Percentiles rank a stretch among this genome's conserved stretches.
These are phyloP conservation scores for Schizophyllum commune DNA, from an alignment of 1,284 basidiomycete species.

Conservation along the genomic window DNA sequence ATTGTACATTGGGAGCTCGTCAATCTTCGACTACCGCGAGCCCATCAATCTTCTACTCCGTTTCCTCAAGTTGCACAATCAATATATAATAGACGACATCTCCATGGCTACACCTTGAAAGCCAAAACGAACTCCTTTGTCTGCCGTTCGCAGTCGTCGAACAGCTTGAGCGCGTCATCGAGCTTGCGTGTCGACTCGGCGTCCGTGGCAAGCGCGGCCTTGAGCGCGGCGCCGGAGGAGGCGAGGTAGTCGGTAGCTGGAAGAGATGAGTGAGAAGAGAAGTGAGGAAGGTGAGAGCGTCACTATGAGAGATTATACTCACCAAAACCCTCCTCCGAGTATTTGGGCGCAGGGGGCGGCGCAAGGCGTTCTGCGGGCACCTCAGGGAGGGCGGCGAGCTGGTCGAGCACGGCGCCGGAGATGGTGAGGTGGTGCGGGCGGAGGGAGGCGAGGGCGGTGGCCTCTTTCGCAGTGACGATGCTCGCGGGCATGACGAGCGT, in stretches of 20 bases:
- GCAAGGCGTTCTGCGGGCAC: constrained; percentile 12
- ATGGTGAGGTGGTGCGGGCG: constrained; percentile 39
- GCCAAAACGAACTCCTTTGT: constrained; percentile 23
- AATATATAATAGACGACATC: no score
- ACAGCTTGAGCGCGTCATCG: constrained; percentile 35
- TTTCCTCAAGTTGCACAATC: no score
- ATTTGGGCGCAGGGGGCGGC: not conserved
- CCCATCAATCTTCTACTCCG: no score
- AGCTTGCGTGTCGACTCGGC: constrained; percentile 34
- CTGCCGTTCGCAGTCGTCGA: constrained; percentile 34
- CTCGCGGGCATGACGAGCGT: constrained; percentile 45
- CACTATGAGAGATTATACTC: constrained; percentile 2
- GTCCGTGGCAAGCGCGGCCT: constrained; percentile 27
- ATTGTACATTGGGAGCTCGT: no score
- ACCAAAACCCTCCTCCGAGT: constrained; percentile 2
- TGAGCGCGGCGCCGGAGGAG: constrained; percentile 24
- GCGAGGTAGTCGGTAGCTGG: constrained; percentile 27
- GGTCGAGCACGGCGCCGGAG: constrained; percentile 34
- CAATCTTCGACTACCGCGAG: no score
- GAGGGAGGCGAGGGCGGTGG: constrained; percentile 33
- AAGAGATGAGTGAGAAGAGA: not conserved
- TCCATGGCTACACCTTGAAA: not conserved
- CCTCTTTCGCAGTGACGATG: constrained; percentile 36
- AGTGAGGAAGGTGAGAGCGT: not conserved
- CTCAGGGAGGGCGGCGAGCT: constrained; percentile 26